Percentiles rank a stretch among this genome's conserved stretches.
Evolutionary conservation across 2,329 filamentous ascomycete species (phyloP).

Genomic region (Alternaria triticimaculans): DNA sequence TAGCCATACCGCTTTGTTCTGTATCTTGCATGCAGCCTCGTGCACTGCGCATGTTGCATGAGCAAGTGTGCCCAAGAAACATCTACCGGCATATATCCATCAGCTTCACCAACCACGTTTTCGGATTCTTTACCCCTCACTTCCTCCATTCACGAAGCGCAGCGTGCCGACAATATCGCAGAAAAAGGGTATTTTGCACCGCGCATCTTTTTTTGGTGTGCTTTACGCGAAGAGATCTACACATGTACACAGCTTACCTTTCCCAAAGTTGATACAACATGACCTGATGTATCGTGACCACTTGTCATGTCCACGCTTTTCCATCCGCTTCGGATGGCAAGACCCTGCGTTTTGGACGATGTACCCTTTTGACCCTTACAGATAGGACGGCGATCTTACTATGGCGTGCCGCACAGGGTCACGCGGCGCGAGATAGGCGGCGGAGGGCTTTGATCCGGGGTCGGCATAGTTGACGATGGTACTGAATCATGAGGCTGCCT

Average conservation of each 20-base stretch:
- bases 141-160: neutral
- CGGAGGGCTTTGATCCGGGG: constrained; percentile 1
- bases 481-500: neutral
- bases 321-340: neutral
- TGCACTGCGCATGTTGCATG: neutral
- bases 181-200: neutral
- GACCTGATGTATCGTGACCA: constrained; percentile 3
- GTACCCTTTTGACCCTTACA: neutral
- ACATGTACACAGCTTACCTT: neutral
- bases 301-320: constrained; percentile 8
- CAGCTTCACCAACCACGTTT: neutral
- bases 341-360: neutral
- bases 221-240: neutral
- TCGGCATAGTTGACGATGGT: constrained; percentile 8
- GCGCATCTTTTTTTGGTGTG: neutral
- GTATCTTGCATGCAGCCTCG: neutral
- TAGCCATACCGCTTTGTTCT: neutral
- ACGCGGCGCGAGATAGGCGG: constrained; percentile 6
- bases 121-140: neutral
- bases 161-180: neutral
- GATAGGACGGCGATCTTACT: constrained; percentile 1
- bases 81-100: neutral
- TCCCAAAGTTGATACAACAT: neutral
- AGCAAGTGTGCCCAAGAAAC: neutral
- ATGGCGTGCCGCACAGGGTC: constrained; percentile 5